phyloP scores from a whole-genome alignment of 352 stramenopile species.

The Phytophthora pinifolia region DNA sequence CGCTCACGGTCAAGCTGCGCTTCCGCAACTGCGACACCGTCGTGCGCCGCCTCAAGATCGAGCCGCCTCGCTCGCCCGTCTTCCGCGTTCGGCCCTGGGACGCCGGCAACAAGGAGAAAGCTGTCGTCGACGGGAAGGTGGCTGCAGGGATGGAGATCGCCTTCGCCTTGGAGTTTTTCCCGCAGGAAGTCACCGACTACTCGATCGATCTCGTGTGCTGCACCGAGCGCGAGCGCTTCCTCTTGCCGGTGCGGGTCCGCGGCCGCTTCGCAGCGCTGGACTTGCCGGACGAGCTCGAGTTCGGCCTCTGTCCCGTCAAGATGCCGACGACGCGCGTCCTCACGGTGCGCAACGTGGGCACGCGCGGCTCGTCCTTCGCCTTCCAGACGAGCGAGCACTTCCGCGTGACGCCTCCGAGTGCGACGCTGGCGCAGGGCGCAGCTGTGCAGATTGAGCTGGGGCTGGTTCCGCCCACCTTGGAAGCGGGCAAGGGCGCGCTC shows the following conservation, averaged over 20 bases:
- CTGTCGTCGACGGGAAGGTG: constrained; percentile 70
- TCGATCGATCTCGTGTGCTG: constrained; percentile 90
- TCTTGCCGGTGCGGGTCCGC: constrained; percentile 87
- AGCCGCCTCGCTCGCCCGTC: constrained; percentile 81
- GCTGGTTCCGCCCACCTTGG: constrained; percentile 40
- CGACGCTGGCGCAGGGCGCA: constrained; percentile 61
- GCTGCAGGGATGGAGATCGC: constrained; percentile 93
- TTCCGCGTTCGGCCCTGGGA: constrained; percentile 71
- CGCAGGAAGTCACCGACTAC: constrained; percentile 90
- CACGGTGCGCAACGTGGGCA: constrained; percentile 90
- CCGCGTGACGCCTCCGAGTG: constrained; percentile 57
- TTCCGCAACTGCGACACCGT: constrained; percentile 94
- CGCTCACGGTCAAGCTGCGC: constrained; percentile 75
- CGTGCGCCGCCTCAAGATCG: constrained; percentile 88
- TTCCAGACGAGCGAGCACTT: constrained; percentile 70
- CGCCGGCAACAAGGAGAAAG: constrained; percentile 8
- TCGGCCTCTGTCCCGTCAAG: constrained; percentile 89
- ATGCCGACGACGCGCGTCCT: constrained; percentile 75
- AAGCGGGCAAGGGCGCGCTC: constrained; percentile 68
- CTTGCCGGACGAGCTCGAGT: constrained; percentile 89
- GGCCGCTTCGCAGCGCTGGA: constrained; percentile 86
- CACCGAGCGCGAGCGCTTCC: constrained; percentile 95
- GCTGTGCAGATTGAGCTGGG: constrained; percentile 82
- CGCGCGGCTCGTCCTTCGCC: constrained; percentile 68
- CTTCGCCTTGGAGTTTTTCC: constrained; percentile 91